These are phyloP conservation scores for Thermochaetoides thermophila DNA, from an alignment of 495 filamentous ascomycete genomes.

Conservation along the genomic window DNA sequence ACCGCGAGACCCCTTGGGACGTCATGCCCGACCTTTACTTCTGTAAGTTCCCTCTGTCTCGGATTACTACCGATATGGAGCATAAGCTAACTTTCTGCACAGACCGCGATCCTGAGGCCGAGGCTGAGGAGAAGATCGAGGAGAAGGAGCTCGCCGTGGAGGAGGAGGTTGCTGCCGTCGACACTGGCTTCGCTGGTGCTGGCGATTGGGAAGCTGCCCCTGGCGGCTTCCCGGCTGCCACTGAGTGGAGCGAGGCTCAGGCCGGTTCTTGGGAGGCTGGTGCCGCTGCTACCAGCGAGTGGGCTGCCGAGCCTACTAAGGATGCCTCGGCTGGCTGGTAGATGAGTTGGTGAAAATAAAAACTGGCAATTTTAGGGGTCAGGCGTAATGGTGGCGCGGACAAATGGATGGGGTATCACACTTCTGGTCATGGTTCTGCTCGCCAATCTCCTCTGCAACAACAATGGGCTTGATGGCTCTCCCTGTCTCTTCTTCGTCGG, in stretches of 20 bases:
- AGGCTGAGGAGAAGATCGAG: constrained; percentile 81
- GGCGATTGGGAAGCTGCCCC: constrained; percentile 59
- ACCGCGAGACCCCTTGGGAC: constrained; percentile 92
- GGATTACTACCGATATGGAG: background rate
- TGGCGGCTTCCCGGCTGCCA: constrained; percentile 48
- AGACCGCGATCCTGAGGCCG: constrained; percentile 95
- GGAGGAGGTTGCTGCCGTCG: constrained; percentile 65
- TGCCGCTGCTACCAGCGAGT: constrained; percentile 41
- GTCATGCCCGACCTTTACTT: constrained; percentile 99
- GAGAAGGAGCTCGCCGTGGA: constrained; percentile 62
- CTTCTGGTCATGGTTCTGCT: constrained; percentile 13
- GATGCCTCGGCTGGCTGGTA: constrained; percentile 59
- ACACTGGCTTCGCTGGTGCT: constrained; percentile 49
- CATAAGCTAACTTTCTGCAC: constrained; percentile 12
- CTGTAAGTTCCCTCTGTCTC: constrained; percentile 36
- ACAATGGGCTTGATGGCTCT: no score
- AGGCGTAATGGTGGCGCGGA: constrained; percentile 17
- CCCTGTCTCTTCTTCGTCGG: constrained; percentile 4
- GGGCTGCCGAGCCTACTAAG: constrained; percentile 47
- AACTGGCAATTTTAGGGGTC: constrained; percentile 13
- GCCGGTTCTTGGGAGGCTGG: constrained; percentile 60
- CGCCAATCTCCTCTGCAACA: no score
- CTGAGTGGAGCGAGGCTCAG: constrained; percentile 33
- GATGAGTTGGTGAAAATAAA: constrained; percentile 7
- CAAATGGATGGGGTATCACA: constrained; percentile 4